Percentiles rank a stretch among this genome's conserved stretches.
phyloP scores from a whole-genome alignment of 164 flowering plant species.

The Nymphaea colorata region DNA sequence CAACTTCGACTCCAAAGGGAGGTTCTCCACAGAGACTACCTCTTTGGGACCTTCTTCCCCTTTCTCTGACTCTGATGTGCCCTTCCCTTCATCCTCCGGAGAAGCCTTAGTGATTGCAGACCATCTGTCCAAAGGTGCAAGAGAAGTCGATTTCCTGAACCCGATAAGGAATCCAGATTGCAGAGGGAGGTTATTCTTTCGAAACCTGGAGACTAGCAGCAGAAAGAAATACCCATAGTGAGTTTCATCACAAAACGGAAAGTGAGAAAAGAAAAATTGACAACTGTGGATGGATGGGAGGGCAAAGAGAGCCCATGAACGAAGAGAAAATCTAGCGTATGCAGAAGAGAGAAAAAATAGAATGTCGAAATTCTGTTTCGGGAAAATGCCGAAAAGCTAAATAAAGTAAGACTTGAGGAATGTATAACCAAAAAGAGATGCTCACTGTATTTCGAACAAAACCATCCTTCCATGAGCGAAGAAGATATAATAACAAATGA shows the following conservation, averaged over 20 bases:
- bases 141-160: slow-evolving; percentile 5
- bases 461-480: too few relatives aligned
- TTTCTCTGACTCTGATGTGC: slow-evolving; percentile 11
- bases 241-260: background rate
- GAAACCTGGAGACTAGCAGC: slow-evolving; percentile 28
- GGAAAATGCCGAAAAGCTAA: background rate
- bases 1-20: slow-evolving; percentile 73
- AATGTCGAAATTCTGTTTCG: background rate
- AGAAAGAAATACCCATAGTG: slow-evolving; percentile 1
- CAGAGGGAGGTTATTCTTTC: slow-evolving; percentile 12
- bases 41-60: slow-evolving; percentile 23
- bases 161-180: slow-evolving; percentile 14
- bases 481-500: too few relatives aligned
- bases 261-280: background rate
- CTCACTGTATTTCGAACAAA: background rate
- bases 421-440: background rate
- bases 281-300: background rate
- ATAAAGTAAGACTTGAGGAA: background rate
- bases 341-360: background rate
- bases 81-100: slow-evolving; percentile 26
- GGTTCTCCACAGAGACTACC: slow-evolving; percentile 42
- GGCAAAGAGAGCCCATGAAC: background rate
- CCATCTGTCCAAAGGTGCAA: slow-evolving; percentile 6
- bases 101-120: slow-evolving; percentile 29
- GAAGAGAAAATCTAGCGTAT: background rate